Conservation (phyloP, 257 asterid species). For the Solanum chilense region DNA sequence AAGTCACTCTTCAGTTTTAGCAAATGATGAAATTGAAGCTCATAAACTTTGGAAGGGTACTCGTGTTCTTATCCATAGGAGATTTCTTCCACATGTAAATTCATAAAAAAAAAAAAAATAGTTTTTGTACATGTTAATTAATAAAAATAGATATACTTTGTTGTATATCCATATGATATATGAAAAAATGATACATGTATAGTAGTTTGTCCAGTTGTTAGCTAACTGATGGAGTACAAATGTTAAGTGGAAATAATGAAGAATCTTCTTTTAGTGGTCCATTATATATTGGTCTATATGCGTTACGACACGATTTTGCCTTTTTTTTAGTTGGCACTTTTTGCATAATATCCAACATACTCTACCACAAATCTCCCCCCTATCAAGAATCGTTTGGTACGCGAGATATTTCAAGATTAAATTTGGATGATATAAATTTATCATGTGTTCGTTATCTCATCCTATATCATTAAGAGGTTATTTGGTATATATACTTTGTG, state of each 20-base stretch:
- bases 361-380: not conserved
- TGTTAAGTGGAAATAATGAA: not conserved
- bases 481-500: not conserved
- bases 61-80: conserved; percentile 39
- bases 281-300: not conserved
- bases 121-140: conserved; percentile 28
- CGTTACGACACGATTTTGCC: not conserved
- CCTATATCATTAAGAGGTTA: too few species aligned
- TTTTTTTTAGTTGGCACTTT: not conserved
- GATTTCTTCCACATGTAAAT: conserved; percentile 25
- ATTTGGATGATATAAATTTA: not conserved
- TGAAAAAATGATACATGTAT: not conserved
- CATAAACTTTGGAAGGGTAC: conserved; percentile 60
- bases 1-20: conserved; percentile 52
- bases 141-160: conserved; percentile 10
- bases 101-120: not conserved
- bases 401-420: not conserved
- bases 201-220: conserved; percentile 1
- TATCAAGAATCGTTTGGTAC: not conserved
- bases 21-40: conserved; percentile 46
- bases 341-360: not conserved
- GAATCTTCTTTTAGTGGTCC: not conserved
- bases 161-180: conserved; percentile 5
- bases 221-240: not conserved
- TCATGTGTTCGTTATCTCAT: not conserved